Evolutionary conservation across 345 rosid genomes (phyloP).

Genomic region (Moricandia moricandioides): DNA sequence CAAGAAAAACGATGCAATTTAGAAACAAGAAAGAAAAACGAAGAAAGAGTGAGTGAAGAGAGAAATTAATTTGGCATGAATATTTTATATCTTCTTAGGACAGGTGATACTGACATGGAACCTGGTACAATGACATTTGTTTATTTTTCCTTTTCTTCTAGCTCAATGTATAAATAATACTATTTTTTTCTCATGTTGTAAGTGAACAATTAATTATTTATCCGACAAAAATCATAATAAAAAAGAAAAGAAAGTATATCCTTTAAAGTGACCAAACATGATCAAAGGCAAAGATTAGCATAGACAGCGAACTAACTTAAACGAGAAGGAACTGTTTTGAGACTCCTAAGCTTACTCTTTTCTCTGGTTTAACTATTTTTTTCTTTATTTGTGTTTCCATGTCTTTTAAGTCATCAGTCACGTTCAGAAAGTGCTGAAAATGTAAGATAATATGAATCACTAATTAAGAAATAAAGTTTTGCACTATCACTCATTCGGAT

Average conservation of each 20-base stretch:
- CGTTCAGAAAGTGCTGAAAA: background rate
- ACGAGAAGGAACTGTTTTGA: conserved; percentile 24
- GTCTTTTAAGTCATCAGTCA: background rate
- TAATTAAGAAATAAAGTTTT: background rate
- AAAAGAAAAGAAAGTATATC: conserved; percentile 19
- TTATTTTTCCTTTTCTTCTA: background rate
- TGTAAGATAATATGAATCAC: background rate
- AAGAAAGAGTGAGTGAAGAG: background rate
- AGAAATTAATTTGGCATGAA: background rate
- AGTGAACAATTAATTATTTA: background rate
- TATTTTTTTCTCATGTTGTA: background rate
- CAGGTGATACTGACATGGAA: conserved; percentile 24
- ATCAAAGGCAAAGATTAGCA: conserved; percentile 23
- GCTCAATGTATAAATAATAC: background rate
- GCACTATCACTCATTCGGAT: background rate
- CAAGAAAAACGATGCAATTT: conserved; percentile 19
- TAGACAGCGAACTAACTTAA: conserved; percentile 25
- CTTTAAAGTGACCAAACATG: conserved; percentile 24
- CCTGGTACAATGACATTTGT: conserved; percentile 28
- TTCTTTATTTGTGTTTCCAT: background rate
- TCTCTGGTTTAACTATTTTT: background rate
- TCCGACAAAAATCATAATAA: conserved; percentile 2
- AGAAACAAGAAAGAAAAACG: background rate
- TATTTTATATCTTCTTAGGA: background rate
- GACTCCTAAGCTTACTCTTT: background rate